Base-by-base conservation (phyloP, 768 basidiomycete genomes). In the Megacollybia marginata region DNA sequence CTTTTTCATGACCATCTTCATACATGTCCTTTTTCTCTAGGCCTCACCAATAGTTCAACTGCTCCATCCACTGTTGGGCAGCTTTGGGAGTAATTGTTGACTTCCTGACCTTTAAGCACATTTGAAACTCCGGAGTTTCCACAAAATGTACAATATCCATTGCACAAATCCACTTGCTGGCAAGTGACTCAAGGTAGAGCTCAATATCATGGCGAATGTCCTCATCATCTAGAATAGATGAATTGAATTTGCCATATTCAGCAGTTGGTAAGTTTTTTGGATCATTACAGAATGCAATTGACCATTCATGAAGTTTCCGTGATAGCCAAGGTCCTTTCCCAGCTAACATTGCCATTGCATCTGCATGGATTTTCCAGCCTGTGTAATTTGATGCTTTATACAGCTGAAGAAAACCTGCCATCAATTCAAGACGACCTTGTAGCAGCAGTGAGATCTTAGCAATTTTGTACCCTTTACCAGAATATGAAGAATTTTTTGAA, bases 1-100 rank as follows among this genome's bases (percentile, higher is more conserved):
- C 46, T 0, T 56, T 34, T 43, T 69, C 62, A 42, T 69, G 65
- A 1, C 65, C 64, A 60, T 69, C 64, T 6, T 55, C 47, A 55
- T 64, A 68, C 47, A 60, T 52, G 2, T 61, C 65, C 10, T 54
- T 56, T 5, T 47, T 47, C 9, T 53, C 49, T 16, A 48, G 33
- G 9, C 18, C 49, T 59, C 57, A 66, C 23, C 51, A 36, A 44
- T 60, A 64, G 5, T 54, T 57, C n/a, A 65, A 40, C 8, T 43
- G 51, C 9, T 52, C 28, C 52, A 68, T 51, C 56, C 61, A 67
- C 1, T 52, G 31, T 31, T 52, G 44, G 7, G 63, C 67, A 7
- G 61, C 65, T 12, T 43, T 28, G 9, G 57, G 18, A 2, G 50
- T 48, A 16, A 64, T 60, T 6, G 46, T n/a, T n/a, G n/a, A 49